A percentile compares a stretch with the other conserved stretches of the same genome.
Conservation (phyloP, 2,329 filamentous ascomycete genomes). For the Aurifilum marmelostoma region DNA sequence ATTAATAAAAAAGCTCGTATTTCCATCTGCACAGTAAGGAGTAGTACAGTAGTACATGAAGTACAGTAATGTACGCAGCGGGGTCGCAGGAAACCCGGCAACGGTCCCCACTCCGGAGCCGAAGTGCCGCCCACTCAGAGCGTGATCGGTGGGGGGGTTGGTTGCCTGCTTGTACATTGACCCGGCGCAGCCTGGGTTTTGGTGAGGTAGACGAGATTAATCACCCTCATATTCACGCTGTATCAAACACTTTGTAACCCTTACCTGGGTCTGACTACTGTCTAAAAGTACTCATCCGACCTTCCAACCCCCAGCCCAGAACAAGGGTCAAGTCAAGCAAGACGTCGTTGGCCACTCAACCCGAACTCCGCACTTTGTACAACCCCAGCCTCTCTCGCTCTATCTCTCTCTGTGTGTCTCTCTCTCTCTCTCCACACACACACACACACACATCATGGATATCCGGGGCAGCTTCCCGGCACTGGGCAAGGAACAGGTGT, state of each 20-base stretch:
- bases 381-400: neutral
- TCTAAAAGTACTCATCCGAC: neutral
- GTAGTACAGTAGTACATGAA: neutral
- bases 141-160: constrained; percentile 2
- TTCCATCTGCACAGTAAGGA: too few relatives aligned
- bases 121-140: constrained; percentile 4
- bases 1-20: too few relatives aligned
- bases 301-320: too few relatives aligned
- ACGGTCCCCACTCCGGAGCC: constrained; percentile 4
- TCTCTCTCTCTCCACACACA: neutral
- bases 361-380: neutral
- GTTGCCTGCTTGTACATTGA: neutral
- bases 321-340: neutral
- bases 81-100: neutral
- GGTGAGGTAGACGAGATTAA: neutral
- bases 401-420: neutral
- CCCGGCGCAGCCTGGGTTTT: neutral
- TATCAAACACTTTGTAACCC: neutral
- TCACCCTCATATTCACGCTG: neutral
- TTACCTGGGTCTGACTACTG: neutral
- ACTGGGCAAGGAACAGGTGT: constrained; percentile 66
- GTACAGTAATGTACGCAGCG: neutral
- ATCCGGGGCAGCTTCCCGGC: constrained; percentile 69
- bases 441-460: constrained; percentile 45
- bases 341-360: too few relatives aligned